Evolutionary conservation across 148 eudicot species (phyloP).

Genomic region (Rhododendron molle): DNA sequence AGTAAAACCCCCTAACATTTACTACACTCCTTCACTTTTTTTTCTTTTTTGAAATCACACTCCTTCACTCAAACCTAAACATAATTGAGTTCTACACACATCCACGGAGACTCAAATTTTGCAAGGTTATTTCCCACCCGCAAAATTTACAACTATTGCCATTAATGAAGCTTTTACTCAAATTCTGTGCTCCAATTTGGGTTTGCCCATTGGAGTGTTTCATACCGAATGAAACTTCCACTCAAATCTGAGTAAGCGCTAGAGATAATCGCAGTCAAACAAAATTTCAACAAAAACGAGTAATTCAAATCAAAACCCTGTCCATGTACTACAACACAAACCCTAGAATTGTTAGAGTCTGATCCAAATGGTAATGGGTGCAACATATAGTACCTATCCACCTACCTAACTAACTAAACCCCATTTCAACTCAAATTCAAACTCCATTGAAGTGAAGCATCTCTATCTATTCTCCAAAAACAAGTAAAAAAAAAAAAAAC

Average conservation of each 20-base stretch:
- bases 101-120: neutral
- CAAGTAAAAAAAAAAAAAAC: neutral
- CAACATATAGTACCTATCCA: neutral
- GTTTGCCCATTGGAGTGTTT: neutral
- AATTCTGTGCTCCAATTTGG: neutral
- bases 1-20: neutral
- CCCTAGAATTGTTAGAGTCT: neutral
- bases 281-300: neutral
- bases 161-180: neutral
- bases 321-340: neutral
- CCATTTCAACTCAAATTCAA: slow-evolving; percentile 1
- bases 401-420: neutral
- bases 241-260: neutral
- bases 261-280: neutral
- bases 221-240: too few species aligned
- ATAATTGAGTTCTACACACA: neutral
- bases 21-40: neutral
- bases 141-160: neutral
- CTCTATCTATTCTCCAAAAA: neutral
- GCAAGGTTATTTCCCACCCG: neutral
- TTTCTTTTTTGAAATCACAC: neutral
- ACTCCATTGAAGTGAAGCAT: neutral
- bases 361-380: neutral
- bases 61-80: neutral
- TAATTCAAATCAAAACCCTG: neutral